phyloP scores from a whole-genome alignment of 495 filamentous ascomycete species.

The Hypoxylon lenormandii region DNA sequence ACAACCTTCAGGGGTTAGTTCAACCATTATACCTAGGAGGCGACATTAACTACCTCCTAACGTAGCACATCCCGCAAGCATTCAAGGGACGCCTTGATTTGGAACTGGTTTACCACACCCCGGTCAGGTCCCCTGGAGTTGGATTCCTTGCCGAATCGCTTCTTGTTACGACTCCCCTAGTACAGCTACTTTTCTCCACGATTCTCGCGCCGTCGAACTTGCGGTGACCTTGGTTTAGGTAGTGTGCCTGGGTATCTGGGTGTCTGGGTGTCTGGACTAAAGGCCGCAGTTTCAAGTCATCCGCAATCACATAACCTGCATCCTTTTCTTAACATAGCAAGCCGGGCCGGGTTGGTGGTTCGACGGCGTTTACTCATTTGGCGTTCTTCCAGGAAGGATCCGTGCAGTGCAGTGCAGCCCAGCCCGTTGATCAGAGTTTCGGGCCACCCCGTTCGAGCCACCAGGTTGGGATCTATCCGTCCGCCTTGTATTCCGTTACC shows the following conservation, averaged over 20 bases:
- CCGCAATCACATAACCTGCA: conserved; percentile 31
- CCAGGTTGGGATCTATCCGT: conserved; percentile 54
- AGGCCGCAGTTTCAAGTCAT: conserved; percentile 36
- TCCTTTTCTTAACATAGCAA: conserved; percentile 39
- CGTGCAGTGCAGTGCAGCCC: conserved; percentile 47
- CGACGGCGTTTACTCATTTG: conserved; percentile 43
- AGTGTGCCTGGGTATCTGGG: no score
- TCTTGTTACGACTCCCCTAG: conserved; percentile 38
- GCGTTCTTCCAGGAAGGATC: conserved; percentile 32
- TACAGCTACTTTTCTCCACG: conserved; percentile 32
- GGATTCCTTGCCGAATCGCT: conserved; percentile 38
- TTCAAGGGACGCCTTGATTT: conserved; percentile 36
- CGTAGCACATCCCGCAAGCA: conserved; percentile 47
- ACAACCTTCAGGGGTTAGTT: conserved; percentile 14
- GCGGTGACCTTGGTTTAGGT: conserved; percentile 16
- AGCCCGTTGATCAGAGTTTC: conserved; percentile 53
- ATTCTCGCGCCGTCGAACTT: background rate
- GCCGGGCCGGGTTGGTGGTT: conserved; percentile 39
- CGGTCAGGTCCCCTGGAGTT: conserved; percentile 33
- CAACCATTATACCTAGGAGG: conserved; percentile 39
- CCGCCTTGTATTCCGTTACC: conserved; percentile 50
- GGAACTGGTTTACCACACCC: conserved; percentile 36
- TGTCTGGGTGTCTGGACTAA: conserved; percentile 19
- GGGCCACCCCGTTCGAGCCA: conserved; percentile 54
- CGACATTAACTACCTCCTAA: conserved; percentile 30